Evolutionary conservation across 2,329 filamentous ascomycete genomes (phyloP).

Genomic region (Fusarium sp.): DNA sequence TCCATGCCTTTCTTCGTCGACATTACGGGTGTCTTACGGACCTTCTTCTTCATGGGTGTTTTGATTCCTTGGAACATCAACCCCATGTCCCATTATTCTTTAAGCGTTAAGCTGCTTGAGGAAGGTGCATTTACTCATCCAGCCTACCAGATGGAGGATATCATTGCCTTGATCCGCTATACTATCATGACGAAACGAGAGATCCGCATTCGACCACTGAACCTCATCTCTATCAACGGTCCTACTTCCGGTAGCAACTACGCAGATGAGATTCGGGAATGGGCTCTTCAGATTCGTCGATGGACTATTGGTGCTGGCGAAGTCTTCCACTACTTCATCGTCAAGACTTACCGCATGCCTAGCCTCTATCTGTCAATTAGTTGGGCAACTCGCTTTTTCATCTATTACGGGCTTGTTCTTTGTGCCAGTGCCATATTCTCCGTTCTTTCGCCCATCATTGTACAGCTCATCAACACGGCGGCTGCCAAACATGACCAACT

Average conservation of each 20-base stretch:
- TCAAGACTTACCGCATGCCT: conserved; percentile 35
- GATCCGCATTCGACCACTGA: conserved; percentile 28
- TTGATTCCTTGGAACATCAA: conserved; percentile 40
- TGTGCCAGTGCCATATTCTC: conserved; percentile 32
- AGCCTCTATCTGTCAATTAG: conserved; percentile 15
- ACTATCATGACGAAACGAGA: conserved; percentile 28
- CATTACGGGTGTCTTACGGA: conserved; percentile 40
- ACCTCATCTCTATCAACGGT: conserved; percentile 34
- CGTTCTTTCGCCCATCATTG: conserved; percentile 13
- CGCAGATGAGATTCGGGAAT: conserved; percentile 28
- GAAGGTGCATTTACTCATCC: conserved; percentile 33
- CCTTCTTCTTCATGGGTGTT: conserved; percentile 43
- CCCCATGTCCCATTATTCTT: conserved; percentile 34
- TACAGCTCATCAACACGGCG: conserved; percentile 22
- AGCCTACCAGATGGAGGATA: conserved; percentile 35
- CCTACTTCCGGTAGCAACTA: conserved; percentile 31
- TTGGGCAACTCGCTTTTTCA: conserved; percentile 31
- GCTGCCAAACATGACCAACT: conserved; percentile 9
- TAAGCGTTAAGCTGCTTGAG: conserved; percentile 27
- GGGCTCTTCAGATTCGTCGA: conserved; percentile 31
- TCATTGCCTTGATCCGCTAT: conserved; percentile 32
- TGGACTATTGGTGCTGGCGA: conserved; percentile 37
- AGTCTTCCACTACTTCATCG: conserved; percentile 37
- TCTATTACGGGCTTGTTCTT: conserved; percentile 29
- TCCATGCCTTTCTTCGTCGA: conserved; percentile 44